A percentile compares a stretch with the other conserved stretches of the same genome.
These are phyloP conservation scores for Silene latifolia DNA, from an alignment of 148 eudicot genomes.

Conservation along the genomic window DNA sequence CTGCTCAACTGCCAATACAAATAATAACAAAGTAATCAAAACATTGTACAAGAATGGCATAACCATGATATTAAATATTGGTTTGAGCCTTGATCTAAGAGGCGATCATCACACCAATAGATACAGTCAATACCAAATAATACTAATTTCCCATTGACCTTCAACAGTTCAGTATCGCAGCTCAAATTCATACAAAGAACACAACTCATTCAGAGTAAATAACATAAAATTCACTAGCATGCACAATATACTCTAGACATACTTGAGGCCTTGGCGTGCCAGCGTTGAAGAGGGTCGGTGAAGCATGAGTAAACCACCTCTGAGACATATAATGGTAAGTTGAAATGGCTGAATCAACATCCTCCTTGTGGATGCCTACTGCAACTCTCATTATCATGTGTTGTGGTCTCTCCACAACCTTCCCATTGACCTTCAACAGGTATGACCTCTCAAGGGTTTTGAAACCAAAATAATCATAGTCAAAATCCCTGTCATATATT, in stretches of 20 bases:
- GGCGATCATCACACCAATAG: no score
- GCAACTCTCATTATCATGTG: conserved; percentile 97
- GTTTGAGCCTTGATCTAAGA: no score
- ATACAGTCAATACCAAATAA: no score
- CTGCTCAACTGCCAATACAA: conserved; percentile 74
- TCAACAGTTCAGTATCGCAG: no score
- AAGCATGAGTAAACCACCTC: conserved; percentile 98
- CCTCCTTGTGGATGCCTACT: conserved; percentile 93
- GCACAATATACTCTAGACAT: conserved; percentile 9
- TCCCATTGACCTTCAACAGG: conserved; percentile 67
- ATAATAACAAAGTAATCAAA: conserved; percentile 6
- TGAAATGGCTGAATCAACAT: conserved; percentile 68
- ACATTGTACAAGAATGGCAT: not conserved
- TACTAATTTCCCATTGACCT: no score
- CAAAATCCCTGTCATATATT: conserved; percentile 91
- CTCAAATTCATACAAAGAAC: no score
- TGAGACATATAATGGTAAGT: conserved; percentile 96
- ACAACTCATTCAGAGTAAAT: not conserved
- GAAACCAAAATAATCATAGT: conserved; percentile 94
- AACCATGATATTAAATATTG: no score
- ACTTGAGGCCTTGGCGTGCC: conserved; percentile 97
- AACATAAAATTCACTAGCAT: not conserved
- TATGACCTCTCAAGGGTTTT: conserved; percentile 97
- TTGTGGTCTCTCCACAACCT: conserved; percentile 90
- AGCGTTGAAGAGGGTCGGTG: conserved; percentile 96